Percentiles rank a stretch among this genome's conserved stretches.
These are phyloP conservation scores for Gnomoniopsis smithogilvyi DNA, from an alignment of 2,329 filamentous ascomycete species.

Conservation along the genomic window DNA sequence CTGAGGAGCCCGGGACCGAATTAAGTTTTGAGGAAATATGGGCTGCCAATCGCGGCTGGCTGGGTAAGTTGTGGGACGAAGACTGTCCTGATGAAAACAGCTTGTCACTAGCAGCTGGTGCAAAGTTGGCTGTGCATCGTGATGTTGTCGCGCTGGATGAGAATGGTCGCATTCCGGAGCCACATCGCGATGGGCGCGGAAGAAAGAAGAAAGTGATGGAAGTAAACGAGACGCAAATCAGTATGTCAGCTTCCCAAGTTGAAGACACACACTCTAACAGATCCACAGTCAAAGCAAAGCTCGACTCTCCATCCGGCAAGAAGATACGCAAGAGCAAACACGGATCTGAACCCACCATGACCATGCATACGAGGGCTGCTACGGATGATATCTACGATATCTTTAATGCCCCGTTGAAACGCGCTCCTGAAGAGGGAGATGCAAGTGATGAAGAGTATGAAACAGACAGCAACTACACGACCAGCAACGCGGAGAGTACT, in stretches of 20 bases:
- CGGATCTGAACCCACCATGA: slow-evolving; percentile 87
- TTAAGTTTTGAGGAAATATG: slow-evolving; percentile 90
- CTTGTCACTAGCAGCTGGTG: slow-evolving; percentile 28
- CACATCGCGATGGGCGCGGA: slow-evolving; percentile 43
- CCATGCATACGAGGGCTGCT: slow-evolving; percentile 88
- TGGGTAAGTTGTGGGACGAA: slow-evolving; percentile 55
- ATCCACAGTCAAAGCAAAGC: slow-evolving; percentile 78
- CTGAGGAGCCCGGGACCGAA: slow-evolving; percentile 68
- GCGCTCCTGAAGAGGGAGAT: slow-evolving; percentile 33
- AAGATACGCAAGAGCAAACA: slow-evolving; percentile 76
- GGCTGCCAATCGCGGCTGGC: slow-evolving; percentile 70
- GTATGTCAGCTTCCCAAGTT: slow-evolving; percentile 48
- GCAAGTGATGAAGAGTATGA: slow-evolving; percentile 67
- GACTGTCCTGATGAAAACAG: slow-evolving; percentile 21
- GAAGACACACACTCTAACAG: background rate
- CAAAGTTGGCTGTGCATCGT: slow-evolving; percentile 41
- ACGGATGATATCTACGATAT: slow-evolving; percentile 98
- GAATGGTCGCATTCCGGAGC: slow-evolving; percentile 51
- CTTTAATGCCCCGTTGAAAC: slow-evolving; percentile 78
- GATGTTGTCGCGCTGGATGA: slow-evolving; percentile 52
- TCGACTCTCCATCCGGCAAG: slow-evolving; percentile 82
- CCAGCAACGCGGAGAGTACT: slow-evolving; percentile 78
- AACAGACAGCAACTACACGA: slow-evolving; percentile 70
- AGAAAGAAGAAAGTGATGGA: slow-evolving; percentile 81
- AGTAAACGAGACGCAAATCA: slow-evolving; percentile 87